Conservation (phyloP, 2,329 filamentous ascomycete species). For the Phaeosphaeriaceae sp. region DNA sequence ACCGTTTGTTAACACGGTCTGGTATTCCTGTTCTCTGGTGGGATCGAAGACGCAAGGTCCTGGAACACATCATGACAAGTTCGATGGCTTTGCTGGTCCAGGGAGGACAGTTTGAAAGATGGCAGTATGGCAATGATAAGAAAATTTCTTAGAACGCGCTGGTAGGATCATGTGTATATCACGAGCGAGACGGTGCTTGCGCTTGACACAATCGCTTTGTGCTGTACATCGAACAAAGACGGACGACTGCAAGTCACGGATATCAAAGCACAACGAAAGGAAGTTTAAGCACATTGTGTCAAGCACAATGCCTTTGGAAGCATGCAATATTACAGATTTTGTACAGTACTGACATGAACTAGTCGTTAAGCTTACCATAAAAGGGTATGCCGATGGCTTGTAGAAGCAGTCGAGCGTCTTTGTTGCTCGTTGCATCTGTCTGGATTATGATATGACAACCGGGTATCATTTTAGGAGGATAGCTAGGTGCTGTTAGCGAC, state of each 20-base stretch:
- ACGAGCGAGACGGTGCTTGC: not conserved
- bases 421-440: conserved; percentile 84
- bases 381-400: conserved; percentile 80
- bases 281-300: not conserved
- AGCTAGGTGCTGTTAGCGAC: conserved; percentile 51
- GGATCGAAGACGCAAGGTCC: not conserved
- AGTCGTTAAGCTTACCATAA: conserved; percentile 70
- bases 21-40: not conserved
- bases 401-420: conserved; percentile 80
- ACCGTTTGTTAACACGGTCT: not conserved
- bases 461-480: conserved; percentile 77
- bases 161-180: not conserved
- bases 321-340: conserved; percentile 1
- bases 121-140: no score
- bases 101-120: no score
- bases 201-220: not conserved
- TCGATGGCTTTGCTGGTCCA: no score
- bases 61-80: not conserved
- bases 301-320: not conserved
- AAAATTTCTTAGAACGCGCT: no score
- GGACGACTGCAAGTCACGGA: not conserved
- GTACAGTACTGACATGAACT: conserved; percentile 21
- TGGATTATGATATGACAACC: conserved; percentile 84
- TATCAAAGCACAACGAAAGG: not conserved
- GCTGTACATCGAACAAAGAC: not conserved